phyloP scores from a whole-genome alignment of 2,329 filamentous ascomycete genomes.

The Colletotrichum navitas region DNA sequence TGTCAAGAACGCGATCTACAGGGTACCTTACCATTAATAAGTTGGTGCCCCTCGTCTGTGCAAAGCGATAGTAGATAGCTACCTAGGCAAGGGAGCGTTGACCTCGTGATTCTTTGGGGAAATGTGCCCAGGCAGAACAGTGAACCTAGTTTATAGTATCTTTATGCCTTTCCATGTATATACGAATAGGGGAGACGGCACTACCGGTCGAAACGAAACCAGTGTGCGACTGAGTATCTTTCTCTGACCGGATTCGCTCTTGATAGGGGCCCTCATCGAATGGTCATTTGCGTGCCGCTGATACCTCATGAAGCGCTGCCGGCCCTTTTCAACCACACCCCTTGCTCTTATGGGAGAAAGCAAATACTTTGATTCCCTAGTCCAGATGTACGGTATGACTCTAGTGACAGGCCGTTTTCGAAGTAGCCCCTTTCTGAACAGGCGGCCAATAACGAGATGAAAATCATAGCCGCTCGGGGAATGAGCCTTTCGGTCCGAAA shows the following conservation, averaged over 20 bases:
- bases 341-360: background rate
- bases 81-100: background rate
- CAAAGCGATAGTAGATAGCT: background rate
- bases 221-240: background rate
- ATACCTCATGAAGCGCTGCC: background rate
- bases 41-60: background rate
- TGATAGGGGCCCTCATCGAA: background rate
- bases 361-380: conserved; percentile 18
- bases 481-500: conserved; percentile 3
- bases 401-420: conserved; percentile 10
- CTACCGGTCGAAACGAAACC: background rate
- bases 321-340: background rate
- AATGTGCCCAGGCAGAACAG: background rate
- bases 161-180: background rate
- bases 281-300: background rate
- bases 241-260: background rate
- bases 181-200: background rate
- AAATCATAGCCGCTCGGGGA: conserved; percentile 20
- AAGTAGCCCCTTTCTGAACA: background rate
- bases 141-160: background rate
- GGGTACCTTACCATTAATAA: background rate
- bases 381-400: conserved; percentile 5
- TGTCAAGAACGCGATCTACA: background rate
- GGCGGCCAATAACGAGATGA: conserved; percentile 12
- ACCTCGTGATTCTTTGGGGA: background rate